phyloP scores from a whole-genome alignment of 768 basidiomycete species.

The Leucocoprinus sp. region DNA sequence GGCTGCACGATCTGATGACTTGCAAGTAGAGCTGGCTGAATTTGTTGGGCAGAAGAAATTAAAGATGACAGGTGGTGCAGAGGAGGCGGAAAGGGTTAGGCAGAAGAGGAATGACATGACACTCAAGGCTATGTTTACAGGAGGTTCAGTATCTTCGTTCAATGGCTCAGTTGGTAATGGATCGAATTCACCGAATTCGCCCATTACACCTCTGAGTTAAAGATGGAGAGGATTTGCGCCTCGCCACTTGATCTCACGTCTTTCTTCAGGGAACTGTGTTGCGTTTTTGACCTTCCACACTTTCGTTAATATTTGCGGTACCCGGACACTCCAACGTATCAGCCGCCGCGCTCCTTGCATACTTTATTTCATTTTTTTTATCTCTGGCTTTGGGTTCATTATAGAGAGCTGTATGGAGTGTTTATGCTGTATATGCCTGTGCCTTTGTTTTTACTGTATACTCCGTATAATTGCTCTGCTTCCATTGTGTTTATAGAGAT shows the following conservation, averaged over 20 bases:
- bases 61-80: constrained; percentile 92
- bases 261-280: background rate
- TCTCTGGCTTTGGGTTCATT: background rate
- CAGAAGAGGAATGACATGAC: constrained; percentile 79
- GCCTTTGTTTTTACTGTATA: background rate
- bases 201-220: constrained; percentile 2
- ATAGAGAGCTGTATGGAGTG: background rate
- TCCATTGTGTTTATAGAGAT: background rate
- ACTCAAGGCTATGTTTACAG: constrained; percentile 79
- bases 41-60: constrained; percentile 86
- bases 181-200: constrained; percentile 8
- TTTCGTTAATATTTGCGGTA: background rate
- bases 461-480: background rate
- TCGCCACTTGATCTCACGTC: background rate
- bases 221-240: background rate
- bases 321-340: background rate
- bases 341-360: background rate
- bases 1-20: constrained; percentile 66
- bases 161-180: background rate
- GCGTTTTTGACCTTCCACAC: background rate
- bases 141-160: constrained; percentile 10
- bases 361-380: constrained; percentile 1
- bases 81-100: constrained; percentile 82
- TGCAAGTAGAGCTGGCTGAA: constrained; percentile 74
- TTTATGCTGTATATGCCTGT: background rate